These are phyloP conservation scores for Cyberlindnera mississippiensis DNA, from an alignment of 805 yeast genomes.

Conservation along the genomic window DNA sequence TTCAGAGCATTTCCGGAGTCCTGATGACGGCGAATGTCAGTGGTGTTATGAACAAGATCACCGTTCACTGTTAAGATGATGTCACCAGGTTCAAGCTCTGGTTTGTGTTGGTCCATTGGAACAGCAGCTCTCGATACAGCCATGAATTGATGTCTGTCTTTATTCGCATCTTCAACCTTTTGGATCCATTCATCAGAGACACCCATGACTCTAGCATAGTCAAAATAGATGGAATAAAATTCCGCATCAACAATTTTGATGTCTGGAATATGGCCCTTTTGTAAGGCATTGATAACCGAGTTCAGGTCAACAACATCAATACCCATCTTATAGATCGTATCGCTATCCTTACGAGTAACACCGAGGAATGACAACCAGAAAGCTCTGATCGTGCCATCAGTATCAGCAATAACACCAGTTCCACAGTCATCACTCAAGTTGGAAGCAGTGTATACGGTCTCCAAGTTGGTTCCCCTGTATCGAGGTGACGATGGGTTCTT, in stretches of 20 bases:
- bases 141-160: slow-evolving; percentile 69
- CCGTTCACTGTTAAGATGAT: slow-evolving; percentile 69
- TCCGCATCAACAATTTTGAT: slow-evolving; percentile 77
- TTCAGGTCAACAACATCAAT: slow-evolving; percentile 66
- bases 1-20: slow-evolving; percentile 37
- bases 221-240: slow-evolving; percentile 60
- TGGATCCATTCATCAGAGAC: slow-evolving; percentile 82
- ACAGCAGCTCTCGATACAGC: slow-evolving; percentile 65
- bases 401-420: slow-evolving; percentile 74
- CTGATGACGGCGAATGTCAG: slow-evolving; percentile 45
- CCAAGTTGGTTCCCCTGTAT: slow-evolving; percentile 81
- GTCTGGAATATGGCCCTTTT: slow-evolving; percentile 49
- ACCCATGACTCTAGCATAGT: slow-evolving; percentile 80
- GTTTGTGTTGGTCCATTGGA: slow-evolving; percentile 33
- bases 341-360: slow-evolving; percentile 56
- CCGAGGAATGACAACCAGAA: slow-evolving; percentile 85
- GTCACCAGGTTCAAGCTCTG: slow-evolving; percentile 57
- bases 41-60: slow-evolving; percentile 56
- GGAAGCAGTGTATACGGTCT: slow-evolving; percentile 71
- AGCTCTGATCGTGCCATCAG: slow-evolving; percentile 76
- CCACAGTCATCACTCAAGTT: slow-evolving; percentile 68
- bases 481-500: slow-evolving; percentile 66
- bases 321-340: slow-evolving; percentile 68
- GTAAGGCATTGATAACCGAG: slow-evolving; percentile 52
- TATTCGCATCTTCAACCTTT: slow-evolving; percentile 56